Evolutionary conservation across 2,329 filamentous ascomycete genomes (phyloP), one percentile per base, ranked within the genome.

Genomic region (Claviceps pazoutovae): DNA sequence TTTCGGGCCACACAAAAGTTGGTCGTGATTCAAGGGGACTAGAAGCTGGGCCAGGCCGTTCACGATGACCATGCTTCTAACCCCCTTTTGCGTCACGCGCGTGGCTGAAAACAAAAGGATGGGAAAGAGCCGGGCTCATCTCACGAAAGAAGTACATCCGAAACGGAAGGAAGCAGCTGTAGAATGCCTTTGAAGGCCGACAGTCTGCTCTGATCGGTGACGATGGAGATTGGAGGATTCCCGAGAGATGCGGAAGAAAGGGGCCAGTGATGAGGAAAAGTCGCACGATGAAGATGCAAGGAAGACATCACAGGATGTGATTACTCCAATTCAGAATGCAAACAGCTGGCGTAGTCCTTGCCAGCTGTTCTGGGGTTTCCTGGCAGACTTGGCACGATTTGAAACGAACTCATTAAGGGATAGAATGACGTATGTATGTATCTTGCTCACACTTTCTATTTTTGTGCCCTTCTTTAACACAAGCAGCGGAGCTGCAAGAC

Each of bases 51-150:
- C 14, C 9, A 45, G 6, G 39, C 44, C 41, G 39, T 45, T 52
- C 50, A 50, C 48, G 26, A 48, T 21, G 44, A 39, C 45, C 47
- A 51, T 52, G 34, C 42, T 45, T 34, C 39, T 49, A 50, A 34
- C 47, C 51, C 19, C 53, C 53, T 21, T 48, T 52, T 48, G 48
- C 44, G 21, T 52, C 50, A 50, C 48, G 48, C 43, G 53, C 44
- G 50, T 54, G 50, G 39, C 47, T 52, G 47, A 50, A 54, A 19
- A 50, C 46, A 34, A 50, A 42, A 9, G 41, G 43, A 21, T 11
- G 50, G 50, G 53, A 43, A 52, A 49, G 53, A 52, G 48, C 42
- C 21, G 34, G 23, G 39, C 37, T 52, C 53, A 54, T 54, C 37
- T 54, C 53, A 50, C 37, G 39, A 17, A 26, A 34, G 21, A 19